A percentile compares a stretch with the other conserved stretches of the same genome.
Conservation (phyloP, 495 filamentous ascomycete genomes). For the Aspergillus sclerotiicarbonarius region DNA sequence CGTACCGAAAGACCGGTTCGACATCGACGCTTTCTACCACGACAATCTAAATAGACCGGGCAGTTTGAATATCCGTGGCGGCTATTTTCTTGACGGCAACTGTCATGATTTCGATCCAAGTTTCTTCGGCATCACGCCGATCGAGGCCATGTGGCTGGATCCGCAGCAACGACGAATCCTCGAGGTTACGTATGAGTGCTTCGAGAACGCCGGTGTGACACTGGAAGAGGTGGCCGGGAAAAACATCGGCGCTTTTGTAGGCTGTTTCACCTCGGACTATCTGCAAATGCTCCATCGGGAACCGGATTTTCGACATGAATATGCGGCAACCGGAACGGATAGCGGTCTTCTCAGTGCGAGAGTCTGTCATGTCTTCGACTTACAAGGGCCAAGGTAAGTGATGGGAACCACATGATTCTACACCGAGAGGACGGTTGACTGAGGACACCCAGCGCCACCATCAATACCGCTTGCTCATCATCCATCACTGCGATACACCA, state of each 20-base stretch:
- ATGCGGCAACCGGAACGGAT: slow-evolving; percentile 10
- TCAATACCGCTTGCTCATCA: slow-evolving; percentile 41
- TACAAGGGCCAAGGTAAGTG: slow-evolving; percentile 27
- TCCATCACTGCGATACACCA: slow-evolving; percentile 31
- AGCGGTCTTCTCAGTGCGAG: slow-evolving; percentile 28
- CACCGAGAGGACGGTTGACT: no score
- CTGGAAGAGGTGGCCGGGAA: slow-evolving; percentile 11
- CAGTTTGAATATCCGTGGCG: slow-evolving; percentile 24
- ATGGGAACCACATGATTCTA: no score
- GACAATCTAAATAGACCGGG: slow-evolving; percentile 17
- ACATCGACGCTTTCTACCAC: slow-evolving; percentile 37
- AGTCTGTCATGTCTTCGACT: slow-evolving; percentile 35
- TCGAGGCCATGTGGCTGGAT: slow-evolving; percentile 23
- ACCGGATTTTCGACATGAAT: slow-evolving; percentile 12
- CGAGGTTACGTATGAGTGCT: slow-evolving; percentile 29
- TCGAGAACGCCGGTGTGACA: slow-evolving; percentile 26
- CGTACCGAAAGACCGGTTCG: slow-evolving; percentile 34
- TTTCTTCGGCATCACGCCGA: slow-evolving; percentile 34
- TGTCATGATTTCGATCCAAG: slow-evolving; percentile 43
- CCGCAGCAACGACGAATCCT: slow-evolving; percentile 27
- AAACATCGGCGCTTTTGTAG: slow-evolving; percentile 17
- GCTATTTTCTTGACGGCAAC: slow-evolving; percentile 46
- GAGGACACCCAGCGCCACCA: slow-evolving; percentile 15
- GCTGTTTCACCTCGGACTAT: slow-evolving; percentile 21
- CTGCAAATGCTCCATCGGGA: slow-evolving; percentile 18